Evolutionary conservation across 2,329 filamentous ascomycete genomes (phyloP).

Genomic region (Spiromastix sp.): DNA sequence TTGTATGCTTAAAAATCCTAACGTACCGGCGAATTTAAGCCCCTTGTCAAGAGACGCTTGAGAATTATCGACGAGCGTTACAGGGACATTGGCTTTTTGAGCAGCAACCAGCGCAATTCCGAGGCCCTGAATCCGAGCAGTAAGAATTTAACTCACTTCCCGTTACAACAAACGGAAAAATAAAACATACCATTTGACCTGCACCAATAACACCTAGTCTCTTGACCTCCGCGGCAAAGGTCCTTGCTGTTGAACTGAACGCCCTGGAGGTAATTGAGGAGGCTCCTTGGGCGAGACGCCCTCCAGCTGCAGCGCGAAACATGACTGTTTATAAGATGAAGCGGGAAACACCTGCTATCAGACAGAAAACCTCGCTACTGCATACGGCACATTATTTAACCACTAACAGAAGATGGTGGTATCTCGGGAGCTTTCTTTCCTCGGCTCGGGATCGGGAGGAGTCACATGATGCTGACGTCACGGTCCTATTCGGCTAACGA

Average conservation of each 20-base stretch:
- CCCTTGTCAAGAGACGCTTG: conserved; percentile 81
- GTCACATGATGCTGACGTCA: conserved; percentile 16
- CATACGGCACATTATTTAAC: too few relatives aligned
- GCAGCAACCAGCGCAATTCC: conserved; percentile 94
- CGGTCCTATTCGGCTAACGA: conserved; percentile 22
- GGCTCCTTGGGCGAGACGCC: conserved; percentile 19
- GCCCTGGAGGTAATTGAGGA: conserved; percentile 34
- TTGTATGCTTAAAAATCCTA: neutral
- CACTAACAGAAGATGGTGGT: too few relatives aligned
- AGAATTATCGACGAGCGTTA: conserved; percentile 75
- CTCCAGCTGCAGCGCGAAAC: conserved; percentile 27
- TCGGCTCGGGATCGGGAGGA: conserved; percentile 3
- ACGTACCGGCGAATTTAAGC: conserved; percentile 70
- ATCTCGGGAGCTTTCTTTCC: too few relatives aligned
- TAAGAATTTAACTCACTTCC: too few relatives aligned
- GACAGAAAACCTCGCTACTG: too few relatives aligned
- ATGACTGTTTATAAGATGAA: conserved; percentile 15
- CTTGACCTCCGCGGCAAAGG: conserved; percentile 61
- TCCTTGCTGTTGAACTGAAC: conserved; percentile 60
- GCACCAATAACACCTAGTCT: conserved; percentile 85
- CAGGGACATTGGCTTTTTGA: conserved; percentile 69
- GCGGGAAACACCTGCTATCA: conserved; percentile 10
- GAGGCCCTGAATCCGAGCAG: conserved; percentile 69
- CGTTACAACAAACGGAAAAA: too few relatives aligned
- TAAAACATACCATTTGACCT: conserved; percentile 73